Base-by-base conservation (phyloP, 371 early-diverging fungal species). In the Apophysomyces ossiformis region DNA sequence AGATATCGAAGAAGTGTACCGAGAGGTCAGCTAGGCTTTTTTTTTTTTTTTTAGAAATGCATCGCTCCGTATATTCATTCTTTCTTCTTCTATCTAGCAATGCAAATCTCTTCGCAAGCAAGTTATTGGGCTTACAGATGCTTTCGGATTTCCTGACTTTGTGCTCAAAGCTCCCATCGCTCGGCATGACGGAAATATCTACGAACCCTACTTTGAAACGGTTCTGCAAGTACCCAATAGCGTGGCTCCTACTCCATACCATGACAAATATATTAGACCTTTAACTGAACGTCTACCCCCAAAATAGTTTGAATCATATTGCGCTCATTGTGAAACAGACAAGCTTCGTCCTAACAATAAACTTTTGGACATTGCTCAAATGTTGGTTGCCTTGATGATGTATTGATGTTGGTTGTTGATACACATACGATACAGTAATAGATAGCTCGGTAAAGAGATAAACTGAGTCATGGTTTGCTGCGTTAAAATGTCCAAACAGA, bases 111-210 rank as follows among this genome's bases (percentile, higher is more conserved):
- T 89, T 45, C 83, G 91, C 47, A 71, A 72, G 37, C 84, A 88
- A 64, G 88, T 82, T 2, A 80, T 91, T 63, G 87, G 89, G 4
- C 72, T 89, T 7, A 78, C 85, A 8, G 90, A 90, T 68, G 85
- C 83, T 1, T 88, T 84, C 66, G 85, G 78, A 2, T 77, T 83
- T 50, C 89, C 90, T 15, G 90, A 90, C 67, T 90, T 86, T 70
- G 70, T 90, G 21, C 61, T 89, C 58, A 89, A 88, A 75, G 87
- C 87, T 12, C 89, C 89, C 5, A 87, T 90, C 69, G 90, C 85
- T 35, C 79, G 79, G 39, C 81, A 83, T 32, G 87, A 89, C 64
- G 90, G 90, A 16, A 73, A 87, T 64, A 88, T 87, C 32, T 90
- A 90, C 70, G 21, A 73, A 68, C 66, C 21, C 21, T 74, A 74